phyloP scores from a whole-genome alignment of 306 rosid genomes.

The barrel medic (Medicago truncatula) region DNA sequence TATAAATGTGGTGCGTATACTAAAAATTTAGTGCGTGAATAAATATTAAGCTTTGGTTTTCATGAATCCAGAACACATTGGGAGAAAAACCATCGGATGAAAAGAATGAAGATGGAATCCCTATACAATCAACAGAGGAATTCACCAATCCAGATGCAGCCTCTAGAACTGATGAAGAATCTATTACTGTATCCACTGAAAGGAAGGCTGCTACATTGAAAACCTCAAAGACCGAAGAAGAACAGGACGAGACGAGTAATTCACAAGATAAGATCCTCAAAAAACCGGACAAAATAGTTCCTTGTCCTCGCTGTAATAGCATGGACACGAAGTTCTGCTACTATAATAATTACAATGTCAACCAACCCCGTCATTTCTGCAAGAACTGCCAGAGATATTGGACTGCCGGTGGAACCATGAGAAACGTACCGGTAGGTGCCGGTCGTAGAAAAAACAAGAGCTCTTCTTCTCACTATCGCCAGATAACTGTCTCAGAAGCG shows the following conservation, averaged over 20 bases:
- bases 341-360: constrained; percentile 84
- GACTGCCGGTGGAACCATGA: constrained; percentile 95
- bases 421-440: constrained; percentile 86
- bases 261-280: constrained; percentile 65
- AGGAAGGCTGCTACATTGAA: constrained; percentile 51
- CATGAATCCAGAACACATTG: constrained; percentile 52
- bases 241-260: constrained; percentile 59
- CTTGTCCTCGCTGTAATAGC: constrained; percentile 90
- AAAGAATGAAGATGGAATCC: constrained; percentile 41
- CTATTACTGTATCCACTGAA: constrained; percentile 52
- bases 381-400: constrained; percentile 92
- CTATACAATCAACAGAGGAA: constrained; percentile 26
- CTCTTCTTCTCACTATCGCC: constrained; percentile 58
- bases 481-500: constrained; percentile 60
- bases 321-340: constrained; percentile 94
- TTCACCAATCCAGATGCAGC: constrained; percentile 37
- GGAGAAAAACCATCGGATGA: constrained; percentile 42
- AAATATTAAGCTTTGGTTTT: not conserved
- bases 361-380: constrained; percentile 94
- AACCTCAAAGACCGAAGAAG: constrained; percentile 62
- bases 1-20: too few relatives aligned
- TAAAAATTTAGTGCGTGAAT: too few relatives aligned
- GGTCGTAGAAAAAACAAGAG: constrained; percentile 85
- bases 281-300: constrained; percentile 82
- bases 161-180: constrained; percentile 48